Base-by-base conservation (phyloP, 2,329 filamentous ascomycete genomes). In the Alternaria novae-zelandiae region DNA sequence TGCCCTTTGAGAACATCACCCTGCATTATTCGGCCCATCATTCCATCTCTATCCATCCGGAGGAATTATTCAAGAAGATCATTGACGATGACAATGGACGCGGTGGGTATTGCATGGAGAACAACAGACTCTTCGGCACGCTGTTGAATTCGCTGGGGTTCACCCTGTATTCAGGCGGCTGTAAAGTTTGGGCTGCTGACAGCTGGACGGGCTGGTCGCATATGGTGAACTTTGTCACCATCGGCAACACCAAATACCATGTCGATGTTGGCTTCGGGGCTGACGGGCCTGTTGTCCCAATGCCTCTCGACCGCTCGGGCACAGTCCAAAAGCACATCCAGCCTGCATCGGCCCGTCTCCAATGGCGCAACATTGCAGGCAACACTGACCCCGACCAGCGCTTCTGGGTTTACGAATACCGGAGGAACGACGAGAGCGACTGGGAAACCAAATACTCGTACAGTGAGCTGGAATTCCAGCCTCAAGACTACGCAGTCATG, bases 361-460 rank as follows among this genome's bases (percentile, higher is more conserved):
- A 77, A 30, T 80, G 75, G 72, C 71, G 70, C 30, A 78, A 78
- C 51, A 73, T 81, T 26, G 58, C 72, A 3, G 74, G 57, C 1
- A 78, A 76, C 47, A 75, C 69, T 2, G 79, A 81, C 46, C 66
- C 71, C 6, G 70, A 74, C 28, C 81, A 81, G 59, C 78, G 82
- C 21, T 67, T 83, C 5, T 84, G 83, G 82, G 79, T 83, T 10
- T 83, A 80, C 56, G 79, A 83, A 68, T 73, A 75, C 61, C 72
- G 72, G 4, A 70, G 66, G 5, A 68, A 76, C 17, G 72, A 77
- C 0, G 79, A 84, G 0, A 80, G 78, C 50, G 81, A 82, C 2
- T 94, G 90, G 87, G 81, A 84, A 21, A 81, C 86, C 2, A 86
- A 84, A 51, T 92, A 92, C 75, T 87, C 85, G 64, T 94, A 93